Evolutionary conservation across 1,284 basidiomycete genomes (phyloP), one percentile per base, ranked within the genome.

Genomic region (Ceratobasidium sp.): DNA sequence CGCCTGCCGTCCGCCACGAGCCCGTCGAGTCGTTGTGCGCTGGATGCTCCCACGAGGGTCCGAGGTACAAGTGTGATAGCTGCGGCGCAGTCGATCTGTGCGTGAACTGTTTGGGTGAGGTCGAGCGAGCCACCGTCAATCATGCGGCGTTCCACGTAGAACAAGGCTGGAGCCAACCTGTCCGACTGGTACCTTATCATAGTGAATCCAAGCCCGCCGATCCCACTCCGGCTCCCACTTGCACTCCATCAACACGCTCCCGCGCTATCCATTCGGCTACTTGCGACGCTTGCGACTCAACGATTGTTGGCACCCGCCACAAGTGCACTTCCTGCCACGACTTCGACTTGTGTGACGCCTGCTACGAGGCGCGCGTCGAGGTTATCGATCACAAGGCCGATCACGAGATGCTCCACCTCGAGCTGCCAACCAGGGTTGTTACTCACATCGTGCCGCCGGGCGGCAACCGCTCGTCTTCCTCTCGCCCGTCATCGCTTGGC

Each of bases 281-380:
- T n/a, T 81, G 80, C 73, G 80, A 80, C 63, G 74, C 78, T 44
- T 81, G 80, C 60, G 50, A 74, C 14, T 72, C 67, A 45, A 62
- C 47, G 22, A 79, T 81, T 62, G 54, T 69, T 45, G 80, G 80
- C 5, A 66, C 64, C 11, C 72, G 80, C 31, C 79, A 77, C 76
- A 80, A 81, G 76, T 81, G 80, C 74, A 60, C 76, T 27, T 67
- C 75, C 24, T 81, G 80, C 65, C 75, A 75, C 48, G 69, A 73
- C 50, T 73, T 73, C 29, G 69, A 73, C 53, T 57, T 73, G 33
- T 67, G 74, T n/a, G 65, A 67, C 27, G 19, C 36, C 22, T 67
- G 73, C 69, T 44, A 36, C 48, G 29, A 36, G 9, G 45, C 59
- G 73, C 57, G 71, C 9, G 56, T 29, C 45, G 33, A 62, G 33